Evolutionary conservation across 306 rosid genomes (phyloP).

Genomic region (Quercus suber): DNA sequence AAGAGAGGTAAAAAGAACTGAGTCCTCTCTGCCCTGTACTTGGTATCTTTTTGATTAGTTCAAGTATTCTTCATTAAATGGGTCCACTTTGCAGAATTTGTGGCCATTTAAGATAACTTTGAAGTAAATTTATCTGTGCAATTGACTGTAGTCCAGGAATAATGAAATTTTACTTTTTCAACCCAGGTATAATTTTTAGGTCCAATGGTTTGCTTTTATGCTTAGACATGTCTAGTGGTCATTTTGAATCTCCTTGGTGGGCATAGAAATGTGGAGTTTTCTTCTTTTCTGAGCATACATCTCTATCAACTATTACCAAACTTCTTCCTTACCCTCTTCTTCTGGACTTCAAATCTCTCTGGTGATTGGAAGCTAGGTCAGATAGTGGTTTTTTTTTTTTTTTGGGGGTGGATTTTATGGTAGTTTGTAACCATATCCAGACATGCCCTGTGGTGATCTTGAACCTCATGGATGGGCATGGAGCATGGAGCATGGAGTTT

Average conservation of each 20-base stretch:
- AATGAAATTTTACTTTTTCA: not conserved
- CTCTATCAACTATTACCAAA: not conserved
- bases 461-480: too few species aligned
- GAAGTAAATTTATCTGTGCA: not conserved
- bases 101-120: not conserved
- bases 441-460: too few species aligned
- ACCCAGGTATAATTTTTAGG: not conserved
- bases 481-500: too few species aligned
- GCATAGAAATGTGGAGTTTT: not conserved
- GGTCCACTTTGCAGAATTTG: not conserved
- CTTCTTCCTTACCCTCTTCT: too few species aligned
- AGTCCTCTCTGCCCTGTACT: constrained; percentile 3
- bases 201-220: not conserved
- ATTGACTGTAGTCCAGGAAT: not conserved
- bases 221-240: constrained; percentile 2
- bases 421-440: too few species aligned
- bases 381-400: too few species aligned
- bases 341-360: too few species aligned
- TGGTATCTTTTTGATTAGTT: constrained; percentile 2
- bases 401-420: too few species aligned
- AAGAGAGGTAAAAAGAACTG: not conserved
- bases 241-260: constrained; percentile 6
- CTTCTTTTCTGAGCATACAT: not conserved
- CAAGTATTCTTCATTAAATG: not conserved
- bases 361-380: too few species aligned